Evolutionary conservation across 2,329 filamentous ascomycete genomes (phyloP).

Genomic region (Hypoxylon sp.): DNA sequence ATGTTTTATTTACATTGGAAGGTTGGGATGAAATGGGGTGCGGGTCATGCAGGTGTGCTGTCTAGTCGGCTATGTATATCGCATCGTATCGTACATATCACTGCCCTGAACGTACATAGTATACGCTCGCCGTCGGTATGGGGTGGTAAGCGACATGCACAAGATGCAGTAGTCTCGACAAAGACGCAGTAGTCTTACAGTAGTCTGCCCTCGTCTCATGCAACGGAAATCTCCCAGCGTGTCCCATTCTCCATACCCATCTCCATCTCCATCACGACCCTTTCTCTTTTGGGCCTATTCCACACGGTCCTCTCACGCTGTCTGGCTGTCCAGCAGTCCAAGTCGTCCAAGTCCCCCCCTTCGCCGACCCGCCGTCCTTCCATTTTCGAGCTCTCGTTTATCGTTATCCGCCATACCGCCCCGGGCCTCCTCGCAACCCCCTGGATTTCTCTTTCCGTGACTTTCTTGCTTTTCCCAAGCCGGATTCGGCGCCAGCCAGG

Average conservation of each 20-base stretch:
- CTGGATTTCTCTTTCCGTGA: constrained; percentile 3
- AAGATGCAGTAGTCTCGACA: constrained; percentile 24
- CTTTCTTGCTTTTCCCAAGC: constrained; percentile 22
- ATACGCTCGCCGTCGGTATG: background rate
- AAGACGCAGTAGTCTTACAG: constrained; percentile 15
- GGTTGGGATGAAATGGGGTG: constrained; percentile 10
- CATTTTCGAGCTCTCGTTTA: constrained; percentile 26
- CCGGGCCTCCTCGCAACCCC: constrained; percentile 1
- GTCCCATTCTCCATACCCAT: no score
- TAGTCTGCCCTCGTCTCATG: background rate
- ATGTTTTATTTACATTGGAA: constrained; percentile 3
- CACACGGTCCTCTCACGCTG: constrained; percentile 15
- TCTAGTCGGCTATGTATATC: constrained; percentile 13
- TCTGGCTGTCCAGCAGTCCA: no score
- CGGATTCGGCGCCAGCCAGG: constrained; percentile 13
- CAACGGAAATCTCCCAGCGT: background rate
- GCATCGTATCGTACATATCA: background rate
- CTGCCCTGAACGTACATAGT: background rate
- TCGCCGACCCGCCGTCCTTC: constrained; percentile 14
- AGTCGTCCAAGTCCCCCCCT: no score
- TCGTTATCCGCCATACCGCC: constrained; percentile 27
- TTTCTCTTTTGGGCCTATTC: constrained; percentile 22
- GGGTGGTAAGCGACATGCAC: constrained; percentile 19
- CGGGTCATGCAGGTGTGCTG: constrained; percentile 5
- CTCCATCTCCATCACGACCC: constrained; percentile 16